Percentiles rank a stretch among this genome's conserved stretches.
Evolutionary conservation across 1,284 basidiomycete species (phyloP).

Genomic region (Boletus nobilissimus): DNA sequence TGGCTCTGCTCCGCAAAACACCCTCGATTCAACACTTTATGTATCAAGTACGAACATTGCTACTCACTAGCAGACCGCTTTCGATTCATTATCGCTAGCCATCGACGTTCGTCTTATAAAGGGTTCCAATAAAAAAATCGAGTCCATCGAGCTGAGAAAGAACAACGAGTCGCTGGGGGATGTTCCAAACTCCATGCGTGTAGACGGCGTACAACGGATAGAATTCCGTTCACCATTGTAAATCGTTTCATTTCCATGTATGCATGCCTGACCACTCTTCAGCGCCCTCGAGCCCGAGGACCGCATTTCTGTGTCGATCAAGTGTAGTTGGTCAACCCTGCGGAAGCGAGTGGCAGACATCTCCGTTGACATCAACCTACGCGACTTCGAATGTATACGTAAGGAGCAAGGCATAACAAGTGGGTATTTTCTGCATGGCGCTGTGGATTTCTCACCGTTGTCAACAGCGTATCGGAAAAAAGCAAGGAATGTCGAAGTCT

Average conservation of each 20-base stretch:
- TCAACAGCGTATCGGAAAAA: conserved; percentile 27
- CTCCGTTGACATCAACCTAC: conserved; percentile 10
- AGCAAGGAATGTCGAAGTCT: conserved; percentile 22
- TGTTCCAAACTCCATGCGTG: background rate
- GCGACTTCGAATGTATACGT: conserved; percentile 7
- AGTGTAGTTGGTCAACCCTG: background rate
- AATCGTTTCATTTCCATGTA: background rate
- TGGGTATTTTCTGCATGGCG: conserved; percentile 7
- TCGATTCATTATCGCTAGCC: background rate
- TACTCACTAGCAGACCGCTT: background rate
- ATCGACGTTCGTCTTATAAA: conserved; percentile 20
- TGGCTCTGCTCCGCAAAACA: background rate
- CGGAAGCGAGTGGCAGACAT: background rate
- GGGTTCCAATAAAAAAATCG: conserved; percentile 17
- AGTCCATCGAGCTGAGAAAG: conserved; percentile 13
- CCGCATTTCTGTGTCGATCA: conserved; percentile 7
- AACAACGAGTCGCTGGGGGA: background rate
- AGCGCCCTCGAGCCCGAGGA: conserved; percentile 17
- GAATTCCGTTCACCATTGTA: conserved; percentile 20
- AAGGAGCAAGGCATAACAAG: conserved; percentile 18
- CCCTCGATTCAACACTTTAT: background rate
- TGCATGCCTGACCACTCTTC: background rate
- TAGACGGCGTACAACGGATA: background rate
- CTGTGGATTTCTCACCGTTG: background rate
- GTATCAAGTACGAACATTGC: conserved; percentile 19